Evolutionary conservation across 441 rosid species (phyloP).

Genomic region (Syzygium syzygioides): DNA sequence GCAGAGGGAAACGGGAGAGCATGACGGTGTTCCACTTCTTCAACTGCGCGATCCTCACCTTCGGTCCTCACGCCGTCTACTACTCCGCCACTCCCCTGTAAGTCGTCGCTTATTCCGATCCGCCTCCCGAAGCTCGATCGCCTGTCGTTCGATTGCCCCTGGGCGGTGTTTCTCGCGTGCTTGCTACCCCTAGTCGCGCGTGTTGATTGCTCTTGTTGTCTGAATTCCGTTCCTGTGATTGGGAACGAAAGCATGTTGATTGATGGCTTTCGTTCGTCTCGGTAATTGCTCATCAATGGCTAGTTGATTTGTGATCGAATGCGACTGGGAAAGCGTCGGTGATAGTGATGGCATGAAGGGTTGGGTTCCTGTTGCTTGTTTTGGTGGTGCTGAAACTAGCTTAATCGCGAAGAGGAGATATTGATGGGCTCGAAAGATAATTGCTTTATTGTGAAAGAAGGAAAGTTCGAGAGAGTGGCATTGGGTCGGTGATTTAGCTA

Average conservation of each 20-base stretch:
- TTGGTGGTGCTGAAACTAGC: not conserved
- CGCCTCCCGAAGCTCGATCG: not conserved
- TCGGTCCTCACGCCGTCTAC: constrained; percentile 97
- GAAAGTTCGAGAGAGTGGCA: not conserved
- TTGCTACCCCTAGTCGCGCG: not conserved
- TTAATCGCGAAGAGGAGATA: not conserved
- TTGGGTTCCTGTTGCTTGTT: not conserved
- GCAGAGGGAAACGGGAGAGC: constrained; percentile 3
- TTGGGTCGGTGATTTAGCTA: not conserved
- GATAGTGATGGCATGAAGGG: not conserved
- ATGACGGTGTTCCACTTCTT: constrained; percentile 97
- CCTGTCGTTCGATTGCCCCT: not conserved
- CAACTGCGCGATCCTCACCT: constrained; percentile 96
- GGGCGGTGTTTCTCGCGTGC: not conserved
- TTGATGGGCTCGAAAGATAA: not conserved
- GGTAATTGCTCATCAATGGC: not conserved
- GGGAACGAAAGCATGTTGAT: not conserved
- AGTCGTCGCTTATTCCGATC: not conserved
- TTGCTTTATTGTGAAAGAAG: not conserved
- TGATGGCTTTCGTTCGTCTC: not conserved
- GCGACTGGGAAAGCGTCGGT: not conserved
- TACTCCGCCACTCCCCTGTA: constrained; percentile 96
- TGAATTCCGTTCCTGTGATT: not conserved
- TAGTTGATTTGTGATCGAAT: not conserved
- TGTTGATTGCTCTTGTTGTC: not conserved